A percentile compares a stretch with the other conserved stretches of the same genome.
Conservation (phyloP, 768 basidiomycete genomes). For the Termitomyces sp. region DNA sequence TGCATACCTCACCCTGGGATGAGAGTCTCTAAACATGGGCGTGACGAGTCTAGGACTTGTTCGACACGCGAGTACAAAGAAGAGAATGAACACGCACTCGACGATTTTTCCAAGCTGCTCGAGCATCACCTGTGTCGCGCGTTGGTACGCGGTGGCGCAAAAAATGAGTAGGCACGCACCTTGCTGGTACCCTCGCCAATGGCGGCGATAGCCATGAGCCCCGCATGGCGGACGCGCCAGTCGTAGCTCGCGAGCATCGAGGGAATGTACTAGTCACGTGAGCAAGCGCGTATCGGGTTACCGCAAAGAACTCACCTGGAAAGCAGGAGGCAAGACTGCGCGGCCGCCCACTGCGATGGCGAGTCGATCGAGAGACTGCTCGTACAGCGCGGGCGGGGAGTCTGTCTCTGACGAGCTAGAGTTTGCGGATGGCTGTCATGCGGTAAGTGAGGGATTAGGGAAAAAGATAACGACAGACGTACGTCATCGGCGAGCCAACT, state of each 20-base stretch:
- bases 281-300: too few species aligned
- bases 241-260: conserved; percentile 77
- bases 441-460: conserved; percentile 5
- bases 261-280: conserved; percentile 51
- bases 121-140: conserved; percentile 42
- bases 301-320: conserved; percentile 53
- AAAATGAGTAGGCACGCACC: conserved; percentile 16
- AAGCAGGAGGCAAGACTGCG: conserved; percentile 70
- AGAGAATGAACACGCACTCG: conserved; percentile 38
- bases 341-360: conserved; percentile 78
- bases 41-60: conserved; percentile 36
- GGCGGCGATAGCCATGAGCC: conserved; percentile 80
- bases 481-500: conserved; percentile 75
- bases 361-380: conserved; percentile 77
- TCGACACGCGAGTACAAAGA: not conserved
- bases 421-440: conserved; percentile 55
- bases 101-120: conserved; percentile 79
- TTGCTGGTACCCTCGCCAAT: conserved; percentile 82
- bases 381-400: conserved; percentile 67
- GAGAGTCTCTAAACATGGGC: conserved; percentile 71
- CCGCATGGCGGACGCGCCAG: conserved; percentile 83
- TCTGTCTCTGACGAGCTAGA: conserved; percentile 55
- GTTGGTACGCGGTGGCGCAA: not conserved
- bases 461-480: conserved; percentile 32
- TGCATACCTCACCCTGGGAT: conserved; percentile 71